Base-by-base conservation (phyloP, 2,329 filamentous ascomycete species). In the Alternaria angustiovoidea region DNA sequence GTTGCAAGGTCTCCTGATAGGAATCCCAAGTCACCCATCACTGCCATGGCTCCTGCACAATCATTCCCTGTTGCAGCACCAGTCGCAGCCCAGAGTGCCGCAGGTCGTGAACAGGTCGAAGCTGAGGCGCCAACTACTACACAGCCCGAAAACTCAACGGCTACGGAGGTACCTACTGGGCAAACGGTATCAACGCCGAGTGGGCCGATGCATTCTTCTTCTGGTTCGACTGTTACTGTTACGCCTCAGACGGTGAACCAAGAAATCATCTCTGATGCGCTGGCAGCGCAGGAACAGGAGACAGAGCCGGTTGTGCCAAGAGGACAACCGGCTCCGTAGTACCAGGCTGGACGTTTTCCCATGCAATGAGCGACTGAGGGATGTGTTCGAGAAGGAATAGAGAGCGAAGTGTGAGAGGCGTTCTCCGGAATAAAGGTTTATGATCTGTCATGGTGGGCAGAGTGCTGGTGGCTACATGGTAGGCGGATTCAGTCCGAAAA, bases 1-100 rank as follows among this genome's bases (percentile, higher is more conserved):
- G 54, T 64, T 20, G 62, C 62, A 12, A 56, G 56, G 30, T 62
- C 59, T 24, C 62, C 62, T 16, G 60, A 63, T 9, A 36, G 59
- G 46, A 56, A 26, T 26, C 28, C 54, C n/a, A 44, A 38, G 42
- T 59, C 57, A 41, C 39, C 32, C 7, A 16, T 58, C 18, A 38
- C 49, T 38, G 24, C 54, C 9, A 32, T 51, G 9, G 39, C 36
- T 41, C 51, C 54, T 32, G 41, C 43, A 14, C 56, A 44, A 12
- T 22, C 44, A 32, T 41, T 56, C 5, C 12, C 51, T 36, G 18
- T 34, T 18, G 26, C 61, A 51, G 7, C 46, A 28, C 32, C 52
- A 5, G 36, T 30, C 0, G n/a, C 12, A n/a, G 16, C 3, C 14
- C 18, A 41, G 7, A 52, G 41, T n/a, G n/a, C 22, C 16, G 41